A percentile compares a stretch with the other conserved stretches of the same genome.
Conservation (phyloP, 805 yeast species). For the Candida hungchunana region DNA sequence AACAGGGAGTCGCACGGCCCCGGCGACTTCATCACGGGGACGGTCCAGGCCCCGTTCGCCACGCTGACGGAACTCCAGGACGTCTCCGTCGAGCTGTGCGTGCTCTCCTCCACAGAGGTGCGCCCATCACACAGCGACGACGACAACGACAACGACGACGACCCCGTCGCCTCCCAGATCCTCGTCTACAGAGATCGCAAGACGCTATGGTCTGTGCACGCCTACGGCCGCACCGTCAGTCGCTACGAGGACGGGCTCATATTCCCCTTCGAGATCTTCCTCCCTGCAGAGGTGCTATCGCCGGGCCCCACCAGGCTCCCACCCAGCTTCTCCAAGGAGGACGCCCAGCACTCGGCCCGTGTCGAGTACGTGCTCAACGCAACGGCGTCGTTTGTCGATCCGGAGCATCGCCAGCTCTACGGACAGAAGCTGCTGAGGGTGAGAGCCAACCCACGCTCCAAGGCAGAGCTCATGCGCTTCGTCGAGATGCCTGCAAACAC, state of each 20-base stretch:
- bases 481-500: slow-evolving; percentile 3
- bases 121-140: too few species aligned
- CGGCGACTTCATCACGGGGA: neutral
- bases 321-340: neutral
- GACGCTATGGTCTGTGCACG: neutral
- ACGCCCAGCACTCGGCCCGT: neutral
- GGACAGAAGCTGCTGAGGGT: neutral
- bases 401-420: neutral
- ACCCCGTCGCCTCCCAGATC: neutral
- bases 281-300: neutral
- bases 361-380: neutral
- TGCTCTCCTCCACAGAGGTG: too few species aligned
- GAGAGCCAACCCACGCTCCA: neutral
- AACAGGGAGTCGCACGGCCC: neutral
- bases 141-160: neutral
- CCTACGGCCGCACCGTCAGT: neutral
- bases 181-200: neutral
- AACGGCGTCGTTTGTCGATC: neutral
- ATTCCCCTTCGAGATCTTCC: neutral
- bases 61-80: neutral
- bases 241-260: neutral
- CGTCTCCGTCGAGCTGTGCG: neutral
- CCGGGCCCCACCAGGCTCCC: neutral
- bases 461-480: slow-evolving; percentile 2
- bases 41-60: neutral